A percentile compares a stretch with the other conserved stretches of the same genome.
phyloP scores from a whole-genome alignment of 257 asterid genomes.

The Cynanchum wilfordii region DNA sequence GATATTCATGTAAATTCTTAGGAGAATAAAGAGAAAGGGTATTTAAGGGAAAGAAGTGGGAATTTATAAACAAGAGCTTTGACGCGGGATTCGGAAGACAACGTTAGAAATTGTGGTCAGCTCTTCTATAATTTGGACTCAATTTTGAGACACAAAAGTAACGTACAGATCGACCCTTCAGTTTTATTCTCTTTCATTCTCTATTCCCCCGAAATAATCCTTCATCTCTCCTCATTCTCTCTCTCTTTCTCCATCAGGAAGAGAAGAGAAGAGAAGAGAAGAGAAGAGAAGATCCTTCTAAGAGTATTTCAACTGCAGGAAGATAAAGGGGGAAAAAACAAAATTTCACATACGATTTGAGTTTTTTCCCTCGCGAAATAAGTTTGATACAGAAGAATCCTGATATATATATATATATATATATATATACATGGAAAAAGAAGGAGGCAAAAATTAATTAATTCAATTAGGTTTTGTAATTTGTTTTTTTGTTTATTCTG shows the following conservation, averaged over 20 bases:
- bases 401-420: too few relatives aligned
- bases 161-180: background rate
- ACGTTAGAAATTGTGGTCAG: background rate
- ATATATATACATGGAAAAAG: too few relatives aligned
- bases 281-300: too few relatives aligned
- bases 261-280: too few relatives aligned
- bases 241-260: background rate
- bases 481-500: background rate
- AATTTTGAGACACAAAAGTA: background rate
- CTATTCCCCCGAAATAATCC: background rate
- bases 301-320: too few relatives aligned
- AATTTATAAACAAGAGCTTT: background rate
- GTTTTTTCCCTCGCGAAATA: background rate
- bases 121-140: background rate
- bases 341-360: background rate
- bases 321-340: background rate
- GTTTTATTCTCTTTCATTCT: background rate
- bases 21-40: too few relatives aligned
- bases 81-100: slow-evolving; percentile 9
- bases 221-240: background rate
- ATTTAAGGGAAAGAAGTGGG: too few relatives aligned
- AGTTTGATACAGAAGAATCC: background rate
- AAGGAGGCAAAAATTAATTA: too few relatives aligned
- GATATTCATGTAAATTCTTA: too few relatives aligned
- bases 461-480: too few relatives aligned